These are phyloP conservation scores for Aspergillus avenaceus DNA, from an alignment of 495 filamentous ascomycete species.

Conservation along the genomic window DNA sequence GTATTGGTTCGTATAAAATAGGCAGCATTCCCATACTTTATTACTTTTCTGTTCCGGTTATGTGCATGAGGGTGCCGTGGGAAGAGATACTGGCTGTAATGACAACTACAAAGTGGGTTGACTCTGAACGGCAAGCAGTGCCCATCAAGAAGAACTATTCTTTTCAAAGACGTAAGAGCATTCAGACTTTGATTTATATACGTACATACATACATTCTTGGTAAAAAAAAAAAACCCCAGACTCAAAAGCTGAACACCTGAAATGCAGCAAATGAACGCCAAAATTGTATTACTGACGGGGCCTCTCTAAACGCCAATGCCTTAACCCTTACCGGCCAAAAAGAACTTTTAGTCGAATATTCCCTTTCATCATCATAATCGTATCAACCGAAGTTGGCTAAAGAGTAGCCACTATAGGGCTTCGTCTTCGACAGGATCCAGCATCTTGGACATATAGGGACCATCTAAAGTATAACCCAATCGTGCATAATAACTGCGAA, in stretches of 20 bases:
- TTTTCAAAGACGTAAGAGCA: background rate
- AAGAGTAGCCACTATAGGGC: constrained; percentile 12
- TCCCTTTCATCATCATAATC: constrained; percentile 8
- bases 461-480: constrained; percentile 91
- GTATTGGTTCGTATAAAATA: constrained; percentile 6
- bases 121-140: background rate
- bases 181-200: background rate
- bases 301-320: background rate
- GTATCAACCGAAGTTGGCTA: constrained; percentile 3
- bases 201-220: background rate
- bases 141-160: background rate
- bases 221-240: background rate
- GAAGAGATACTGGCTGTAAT: too few species aligned
- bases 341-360: constrained; percentile 6
- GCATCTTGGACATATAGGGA: constrained; percentile 78
- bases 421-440: constrained; percentile 44
- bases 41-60: background rate
- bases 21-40: background rate
- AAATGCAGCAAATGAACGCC: background rate
- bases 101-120: too few species aligned
- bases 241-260: background rate
- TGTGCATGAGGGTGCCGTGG: too few species aligned
- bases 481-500: constrained; percentile 88
- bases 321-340: background rate
- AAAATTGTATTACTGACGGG: too few species aligned